A percentile compares a stretch with the other conserved stretches of the same genome.
Conservation (phyloP, 2,329 filamentous ascomycete species). For the Colletotrichum eremochloae region DNA sequence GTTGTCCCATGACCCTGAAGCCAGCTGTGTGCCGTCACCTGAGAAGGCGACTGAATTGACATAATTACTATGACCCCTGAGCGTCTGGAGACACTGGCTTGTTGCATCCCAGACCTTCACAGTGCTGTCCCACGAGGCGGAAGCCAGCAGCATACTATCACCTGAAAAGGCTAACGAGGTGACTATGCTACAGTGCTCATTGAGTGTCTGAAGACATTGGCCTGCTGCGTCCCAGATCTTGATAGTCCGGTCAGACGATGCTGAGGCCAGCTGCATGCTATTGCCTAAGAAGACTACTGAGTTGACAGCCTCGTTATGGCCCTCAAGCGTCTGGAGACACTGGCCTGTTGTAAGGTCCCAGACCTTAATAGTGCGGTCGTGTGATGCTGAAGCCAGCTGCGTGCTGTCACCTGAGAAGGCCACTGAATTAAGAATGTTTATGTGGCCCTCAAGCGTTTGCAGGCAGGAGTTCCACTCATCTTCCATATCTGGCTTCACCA, state of each 20-base stretch:
- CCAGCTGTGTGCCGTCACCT: not conserved
- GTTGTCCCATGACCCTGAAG: not conserved
- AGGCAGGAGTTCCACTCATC: not conserved
- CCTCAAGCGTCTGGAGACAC: not conserved
- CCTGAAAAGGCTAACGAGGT: not conserved
- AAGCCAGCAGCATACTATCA: not conserved
- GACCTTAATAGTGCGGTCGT: not conserved
- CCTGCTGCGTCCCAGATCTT: not conserved
- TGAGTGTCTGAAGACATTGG: not conserved
- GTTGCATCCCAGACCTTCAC: not conserved
- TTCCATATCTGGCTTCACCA: not conserved
- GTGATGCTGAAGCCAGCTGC: not conserved
- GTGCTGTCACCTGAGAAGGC: not conserved
- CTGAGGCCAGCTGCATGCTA: not conserved
- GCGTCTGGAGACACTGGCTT: not conserved
- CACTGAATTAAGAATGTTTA: not conserved
- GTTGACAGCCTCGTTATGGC: not conserved
- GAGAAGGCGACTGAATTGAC: not conserved
- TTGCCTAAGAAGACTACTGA: not conserved
- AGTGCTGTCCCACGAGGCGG: not conserved
- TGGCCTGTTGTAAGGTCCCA: not conserved
- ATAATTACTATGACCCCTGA: not conserved
- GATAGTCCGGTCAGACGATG: fast-evolving
- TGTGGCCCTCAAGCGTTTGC: not conserved
- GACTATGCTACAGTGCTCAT: too few relatives aligned